These are phyloP conservation scores for Ensete glaucum DNA, from an alignment of 176 grass and related monocot species.

Conservation along the genomic window DNA sequence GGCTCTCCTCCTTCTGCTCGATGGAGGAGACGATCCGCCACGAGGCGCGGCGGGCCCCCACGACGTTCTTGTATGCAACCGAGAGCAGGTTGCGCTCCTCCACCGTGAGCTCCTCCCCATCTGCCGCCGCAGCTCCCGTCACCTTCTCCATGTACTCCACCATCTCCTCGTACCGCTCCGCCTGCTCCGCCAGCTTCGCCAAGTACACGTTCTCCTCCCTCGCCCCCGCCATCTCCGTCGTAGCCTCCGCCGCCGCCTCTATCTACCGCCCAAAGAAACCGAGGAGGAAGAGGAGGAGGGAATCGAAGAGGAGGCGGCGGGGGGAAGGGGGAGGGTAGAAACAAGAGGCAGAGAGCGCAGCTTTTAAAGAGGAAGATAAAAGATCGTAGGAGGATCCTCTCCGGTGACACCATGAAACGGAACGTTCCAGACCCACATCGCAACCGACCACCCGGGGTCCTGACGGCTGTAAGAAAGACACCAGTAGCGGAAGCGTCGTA, in stretches of 20 bases:
- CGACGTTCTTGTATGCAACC: not conserved
- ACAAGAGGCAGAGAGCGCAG: not conserved
- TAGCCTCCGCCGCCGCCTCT: not conserved
- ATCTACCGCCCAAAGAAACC: not conserved
- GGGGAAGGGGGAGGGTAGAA: not conserved
- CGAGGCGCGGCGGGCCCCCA: not conserved
- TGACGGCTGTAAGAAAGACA: too few species aligned
- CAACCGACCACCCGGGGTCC: too few species aligned
- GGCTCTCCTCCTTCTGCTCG: not conserved
- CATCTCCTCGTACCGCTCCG: not conserved
- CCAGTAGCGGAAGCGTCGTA: too few species aligned
- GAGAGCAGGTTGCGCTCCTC: not conserved
- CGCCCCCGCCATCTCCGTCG: not conserved
- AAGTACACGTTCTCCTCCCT: not conserved
- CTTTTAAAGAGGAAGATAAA: not conserved
- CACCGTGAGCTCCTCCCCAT: not conserved
- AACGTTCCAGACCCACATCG: too few species aligned
- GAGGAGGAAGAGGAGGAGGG: not conserved
- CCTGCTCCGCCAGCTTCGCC: not conserved
- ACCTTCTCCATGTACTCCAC: not conserved
- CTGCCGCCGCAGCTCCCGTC: not conserved
- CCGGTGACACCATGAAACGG: too few species aligned
- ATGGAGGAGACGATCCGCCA: conserved; percentile 1
- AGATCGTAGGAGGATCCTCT: not conserved
- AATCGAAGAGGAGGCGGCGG: not conserved